Evolutionary conservation across 176 grass and related monocot species (phyloP), one percentile per base, ranked within the genome.

Genomic region (Oryza officinalis): DNA sequence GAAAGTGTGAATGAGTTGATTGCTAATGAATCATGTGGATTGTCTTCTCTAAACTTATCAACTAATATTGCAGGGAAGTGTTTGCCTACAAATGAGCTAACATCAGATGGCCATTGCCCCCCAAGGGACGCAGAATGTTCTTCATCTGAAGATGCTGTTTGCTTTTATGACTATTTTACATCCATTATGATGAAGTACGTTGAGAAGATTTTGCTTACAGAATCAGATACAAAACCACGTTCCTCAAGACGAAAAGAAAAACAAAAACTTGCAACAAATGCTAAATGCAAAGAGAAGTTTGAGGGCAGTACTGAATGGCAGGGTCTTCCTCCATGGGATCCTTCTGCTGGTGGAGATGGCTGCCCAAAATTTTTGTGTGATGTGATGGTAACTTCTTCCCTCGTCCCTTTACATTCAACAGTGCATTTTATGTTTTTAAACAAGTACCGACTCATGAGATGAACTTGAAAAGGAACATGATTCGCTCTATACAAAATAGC

Each of bases 301-400:
- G 81, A 87, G 64, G 72, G n/a, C 47, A 47, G 59, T 87, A 86
- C 12, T 86, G 93, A 94, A 81, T 99, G 96, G 96, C 80, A 89
- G 71, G 93, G 91, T 2, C 91, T 81, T 59, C 89, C 93, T 63
- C 87, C 89, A 74, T 99, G 96, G 96, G 96, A 96, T 73, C 81
- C 75, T 80, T 90, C 89, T n/a, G 45, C 94, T 75, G 91, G 91
- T 71, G 93, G 96, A 28, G 89, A 96, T 94, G 89, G 89, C 59
- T 83, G 44, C 61, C 93, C 96, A 9, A 95, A 91, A 80, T 96
- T 96, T 84, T 86, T 96, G 41, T 99, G 96, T 87, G 93, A 99
- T 86, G 93, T 99, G 69, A 99, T 99, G 96, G 96, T 99, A 86
- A 72, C 70, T 69, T 20, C 47, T 82, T 69, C 79, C 43, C 72